Evolutionary conservation across 176 grass and related monocot species (phyloP).

Genomic region (Typha latifolia): DNA sequence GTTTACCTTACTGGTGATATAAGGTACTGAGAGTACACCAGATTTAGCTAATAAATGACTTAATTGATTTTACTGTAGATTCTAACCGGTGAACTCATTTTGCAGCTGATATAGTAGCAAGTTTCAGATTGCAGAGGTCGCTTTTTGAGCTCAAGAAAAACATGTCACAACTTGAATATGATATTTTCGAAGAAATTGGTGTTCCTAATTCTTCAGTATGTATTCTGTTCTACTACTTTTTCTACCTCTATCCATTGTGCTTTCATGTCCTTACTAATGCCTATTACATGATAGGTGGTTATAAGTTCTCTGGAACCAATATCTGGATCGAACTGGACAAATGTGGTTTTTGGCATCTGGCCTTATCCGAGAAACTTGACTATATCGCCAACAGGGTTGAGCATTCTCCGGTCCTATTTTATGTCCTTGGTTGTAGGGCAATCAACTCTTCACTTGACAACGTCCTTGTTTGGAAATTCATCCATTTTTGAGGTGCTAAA

Average conservation of each 20-base stretch:
- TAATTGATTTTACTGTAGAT: background rate
- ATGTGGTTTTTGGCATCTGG: conserved; percentile 68
- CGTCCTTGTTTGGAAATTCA: conserved; percentile 55
- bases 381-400: conserved; percentile 58
- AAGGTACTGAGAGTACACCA: no score
- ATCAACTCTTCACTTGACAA: conserved; percentile 60
- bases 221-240: conserved; percentile 9
- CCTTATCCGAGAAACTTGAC: conserved; percentile 61
- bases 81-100: conserved; percentile 1
- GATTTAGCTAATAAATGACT: background rate
- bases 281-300: conserved; percentile 37
- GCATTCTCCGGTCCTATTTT: conserved; percentile 70
- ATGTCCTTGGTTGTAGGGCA: conserved; percentile 58
- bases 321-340: conserved; percentile 54
- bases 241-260: background rate
- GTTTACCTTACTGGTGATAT: no score
- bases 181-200: conserved; percentile 83
- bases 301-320: conserved; percentile 54
- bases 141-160: conserved; percentile 45
- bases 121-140: conserved; percentile 64
- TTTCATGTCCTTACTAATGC: conserved; percentile 6
- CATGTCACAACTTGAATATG: conserved; percentile 62
- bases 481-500: conserved; percentile 62
- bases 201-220: conserved; percentile 72
- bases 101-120: conserved; percentile 74